phyloP scores from a whole-genome alignment of 2,329 filamentous ascomycete genomes.

The Stromatinia cepivora region DNA sequence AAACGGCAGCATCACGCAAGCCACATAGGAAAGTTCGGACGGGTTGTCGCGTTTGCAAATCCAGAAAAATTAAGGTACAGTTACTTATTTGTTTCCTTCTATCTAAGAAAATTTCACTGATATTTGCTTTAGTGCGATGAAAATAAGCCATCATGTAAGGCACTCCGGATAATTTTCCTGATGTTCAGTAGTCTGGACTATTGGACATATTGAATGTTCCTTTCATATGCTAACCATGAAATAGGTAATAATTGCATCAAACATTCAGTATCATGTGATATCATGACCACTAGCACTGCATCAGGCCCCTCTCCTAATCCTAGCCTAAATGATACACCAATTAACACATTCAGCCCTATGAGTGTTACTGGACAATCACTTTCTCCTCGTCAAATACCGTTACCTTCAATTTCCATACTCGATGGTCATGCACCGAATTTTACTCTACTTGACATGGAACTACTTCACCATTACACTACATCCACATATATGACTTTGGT shows the following conservation, averaged over 20 bases:
- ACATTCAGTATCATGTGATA: constrained; percentile 45
- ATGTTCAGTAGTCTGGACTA: neutral
- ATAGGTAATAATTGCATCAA: constrained; percentile 43
- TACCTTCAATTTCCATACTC: constrained; percentile 13
- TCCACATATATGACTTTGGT: constrained; percentile 52
- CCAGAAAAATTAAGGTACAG: constrained; percentile 46
- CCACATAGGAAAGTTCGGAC: constrained; percentile 42
- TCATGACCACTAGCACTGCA: constrained; percentile 3
- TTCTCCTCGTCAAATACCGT: neutral
- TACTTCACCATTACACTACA: constrained; percentile 54
- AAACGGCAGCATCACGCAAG: constrained; percentile 18
- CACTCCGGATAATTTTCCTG: neutral
- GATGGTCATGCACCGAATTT: constrained; percentile 2
- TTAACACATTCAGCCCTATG: constrained; percentile 18
- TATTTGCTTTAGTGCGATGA: constrained; percentile 44
- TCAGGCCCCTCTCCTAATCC: constrained; percentile 4
- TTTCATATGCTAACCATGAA: neutral
- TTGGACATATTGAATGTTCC: neutral
- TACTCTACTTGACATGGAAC: constrained; percentile 48
- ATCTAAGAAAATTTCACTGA: neutral
- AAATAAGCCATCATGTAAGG: constrained; percentile 42
- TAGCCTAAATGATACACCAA: neutral
- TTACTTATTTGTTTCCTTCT: neutral
- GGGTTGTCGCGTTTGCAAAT: constrained; percentile 45
- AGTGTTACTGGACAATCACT: neutral